phyloP scores from a whole-genome alignment of 2,329 filamentous ascomycete genomes.

The Trichophyton rubrum region DNA sequence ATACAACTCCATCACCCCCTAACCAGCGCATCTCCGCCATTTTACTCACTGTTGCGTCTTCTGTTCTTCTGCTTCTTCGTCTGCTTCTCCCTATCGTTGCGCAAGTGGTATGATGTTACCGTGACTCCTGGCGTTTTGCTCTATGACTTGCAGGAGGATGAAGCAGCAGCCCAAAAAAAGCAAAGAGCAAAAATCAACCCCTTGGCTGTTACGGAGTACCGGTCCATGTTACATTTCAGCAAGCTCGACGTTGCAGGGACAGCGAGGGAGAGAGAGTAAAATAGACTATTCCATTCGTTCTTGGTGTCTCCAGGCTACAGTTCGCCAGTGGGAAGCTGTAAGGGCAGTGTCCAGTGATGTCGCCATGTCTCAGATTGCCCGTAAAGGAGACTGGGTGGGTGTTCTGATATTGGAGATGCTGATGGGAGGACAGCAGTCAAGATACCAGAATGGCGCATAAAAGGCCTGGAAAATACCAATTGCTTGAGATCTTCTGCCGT shows the following conservation, averaged over 20 bases:
- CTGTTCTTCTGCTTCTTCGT: background rate
- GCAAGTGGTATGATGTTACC: background rate
- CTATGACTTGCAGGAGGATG: background rate
- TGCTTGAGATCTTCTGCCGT: background rate
- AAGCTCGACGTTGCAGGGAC: background rate
- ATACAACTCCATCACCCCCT: background rate
- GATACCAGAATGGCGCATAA: background rate
- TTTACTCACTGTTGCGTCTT: background rate
- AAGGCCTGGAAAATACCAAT: background rate
- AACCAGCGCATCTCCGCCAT: background rate
- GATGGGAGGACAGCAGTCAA: no score
- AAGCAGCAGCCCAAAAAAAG: background rate
- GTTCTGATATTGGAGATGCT: no score
- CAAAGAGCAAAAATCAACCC: no score
- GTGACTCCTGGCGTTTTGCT: background rate
- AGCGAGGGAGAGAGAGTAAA: background rate
- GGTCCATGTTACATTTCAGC: background rate
- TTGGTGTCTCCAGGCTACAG: background rate
- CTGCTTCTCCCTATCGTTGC: background rate
- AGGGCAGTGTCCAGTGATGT: background rate
- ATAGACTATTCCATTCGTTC: background rate
- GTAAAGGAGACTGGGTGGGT: background rate
- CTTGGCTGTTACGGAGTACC: background rate
- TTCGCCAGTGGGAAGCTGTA: background rate
- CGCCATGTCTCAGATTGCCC: background rate